Conservation (phyloP, 192 early-diverging fungal species). For the Gonapodya sp. region DNA sequence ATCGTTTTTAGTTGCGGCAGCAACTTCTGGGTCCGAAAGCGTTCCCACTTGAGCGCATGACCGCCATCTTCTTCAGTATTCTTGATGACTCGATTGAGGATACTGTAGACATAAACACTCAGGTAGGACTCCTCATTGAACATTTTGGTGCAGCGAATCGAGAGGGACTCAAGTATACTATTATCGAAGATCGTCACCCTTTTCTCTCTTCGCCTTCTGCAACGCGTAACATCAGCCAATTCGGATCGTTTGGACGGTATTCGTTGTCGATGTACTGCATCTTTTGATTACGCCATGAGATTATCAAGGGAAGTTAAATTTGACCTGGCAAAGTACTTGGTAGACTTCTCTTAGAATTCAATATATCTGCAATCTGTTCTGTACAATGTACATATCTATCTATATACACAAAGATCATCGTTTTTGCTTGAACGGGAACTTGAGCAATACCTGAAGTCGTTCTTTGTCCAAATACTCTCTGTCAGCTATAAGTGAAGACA, state of each 20-base stretch:
- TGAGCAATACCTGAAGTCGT: conserved; percentile 32
- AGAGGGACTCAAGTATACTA: no score
- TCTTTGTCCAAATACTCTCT: conserved; percentile 47
- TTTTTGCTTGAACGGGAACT: conserved; percentile 18
- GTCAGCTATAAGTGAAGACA: conserved; percentile 32
- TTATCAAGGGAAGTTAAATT: conserved; percentile 72
- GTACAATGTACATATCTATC: neutral
- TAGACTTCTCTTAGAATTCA: conserved; percentile 43
- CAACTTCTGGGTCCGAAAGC: conserved; percentile 84
- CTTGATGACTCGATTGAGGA: conserved; percentile 61
- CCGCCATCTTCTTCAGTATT: conserved; percentile 93
- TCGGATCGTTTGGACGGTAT: conserved; percentile 71
- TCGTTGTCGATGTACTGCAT: conserved; percentile 83
- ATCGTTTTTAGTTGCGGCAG: conserved; percentile 39
- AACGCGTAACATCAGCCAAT: conserved; percentile 39
- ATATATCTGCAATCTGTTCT: no score
- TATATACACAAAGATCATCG: neutral
- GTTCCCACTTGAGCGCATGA: conserved; percentile 92
- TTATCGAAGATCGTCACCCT: conserved; percentile 72
- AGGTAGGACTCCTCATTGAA: conserved; percentile 22
- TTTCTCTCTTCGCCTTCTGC: conserved; percentile 64
- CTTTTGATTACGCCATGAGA: conserved; percentile 62
- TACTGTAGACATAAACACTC: conserved; percentile 61
- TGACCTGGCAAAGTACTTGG: conserved; percentile 74
- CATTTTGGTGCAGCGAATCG: conserved; percentile 3